Conservation (phyloP, 2,329 filamentous ascomycete genomes). For the Diaporthe amygdali region DNA sequence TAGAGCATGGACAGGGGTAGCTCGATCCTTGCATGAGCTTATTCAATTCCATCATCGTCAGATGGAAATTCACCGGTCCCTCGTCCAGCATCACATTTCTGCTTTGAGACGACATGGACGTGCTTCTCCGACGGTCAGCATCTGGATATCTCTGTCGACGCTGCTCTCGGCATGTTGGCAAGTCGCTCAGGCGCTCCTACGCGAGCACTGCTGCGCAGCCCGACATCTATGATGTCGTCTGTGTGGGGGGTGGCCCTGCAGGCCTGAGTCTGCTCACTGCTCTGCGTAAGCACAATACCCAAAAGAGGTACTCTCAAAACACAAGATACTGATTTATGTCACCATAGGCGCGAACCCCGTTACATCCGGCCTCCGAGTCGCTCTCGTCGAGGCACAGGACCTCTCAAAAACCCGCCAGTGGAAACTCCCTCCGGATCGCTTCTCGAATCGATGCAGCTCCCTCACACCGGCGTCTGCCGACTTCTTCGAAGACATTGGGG, state of each 20-base stretch:
- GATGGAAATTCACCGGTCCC: background rate
- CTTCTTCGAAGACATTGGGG: slow-evolving; percentile 83
- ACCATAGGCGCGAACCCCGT: slow-evolving; percentile 73
- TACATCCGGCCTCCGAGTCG: slow-evolving; percentile 80
- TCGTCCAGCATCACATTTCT: background rate
- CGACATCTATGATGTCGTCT: slow-evolving; percentile 92
- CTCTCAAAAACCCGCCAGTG: slow-evolving; percentile 72
- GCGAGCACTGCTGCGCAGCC: slow-evolving; percentile 49
- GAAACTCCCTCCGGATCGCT: slow-evolving; percentile 70
- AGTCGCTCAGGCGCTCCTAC: slow-evolving; percentile 43
- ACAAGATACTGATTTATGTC: background rate
- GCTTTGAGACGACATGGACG: slow-evolving; percentile 28
- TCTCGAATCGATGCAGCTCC: slow-evolving; percentile 95
- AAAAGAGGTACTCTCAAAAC: no score
- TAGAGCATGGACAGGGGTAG: slow-evolving; percentile 7
- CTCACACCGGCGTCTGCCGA: slow-evolving; percentile 86
- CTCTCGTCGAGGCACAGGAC: slow-evolving; percentile 89
- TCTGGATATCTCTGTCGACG: slow-evolving; percentile 50
- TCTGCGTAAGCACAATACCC: slow-evolving; percentile 62
- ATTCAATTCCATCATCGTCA: background rate
- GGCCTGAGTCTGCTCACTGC: slow-evolving; percentile 83
- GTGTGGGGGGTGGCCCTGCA: slow-evolving; percentile 87
- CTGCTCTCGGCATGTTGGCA: slow-evolving; percentile 47
- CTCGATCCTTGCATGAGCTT: slow-evolving; percentile 20
- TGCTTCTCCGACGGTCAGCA: slow-evolving; percentile 28